These are phyloP conservation scores for Chytriomyces confervae DNA, from an alignment of 192 early-diverging fungal species.

Conservation along the genomic window DNA sequence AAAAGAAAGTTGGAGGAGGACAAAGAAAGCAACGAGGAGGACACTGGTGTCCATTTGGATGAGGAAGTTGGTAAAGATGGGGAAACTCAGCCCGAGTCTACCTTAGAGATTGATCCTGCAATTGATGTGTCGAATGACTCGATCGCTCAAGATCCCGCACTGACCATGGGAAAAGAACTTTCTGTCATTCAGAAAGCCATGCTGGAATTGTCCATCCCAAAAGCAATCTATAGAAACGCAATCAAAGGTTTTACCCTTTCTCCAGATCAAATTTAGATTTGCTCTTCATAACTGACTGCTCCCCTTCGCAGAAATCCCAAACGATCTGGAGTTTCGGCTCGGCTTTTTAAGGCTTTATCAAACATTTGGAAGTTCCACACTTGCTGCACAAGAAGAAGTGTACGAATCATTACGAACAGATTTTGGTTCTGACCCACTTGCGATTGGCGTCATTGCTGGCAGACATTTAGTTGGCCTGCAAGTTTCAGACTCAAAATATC, in stretches of 20 bases:
- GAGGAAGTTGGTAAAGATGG: background rate
- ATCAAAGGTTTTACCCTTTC: slow-evolving; percentile 58
- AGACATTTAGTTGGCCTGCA: slow-evolving; percentile 53
- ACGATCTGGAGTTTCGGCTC: slow-evolving; percentile 75
- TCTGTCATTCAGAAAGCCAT: slow-evolving; percentile 55
- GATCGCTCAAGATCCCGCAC: slow-evolving; percentile 45
- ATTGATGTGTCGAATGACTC: slow-evolving; percentile 42
- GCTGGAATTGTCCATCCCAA: slow-evolving; percentile 71
- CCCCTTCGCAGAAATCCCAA: slow-evolving; percentile 59
- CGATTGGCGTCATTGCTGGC: slow-evolving; percentile 60
- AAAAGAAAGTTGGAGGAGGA: slow-evolving; percentile 38
- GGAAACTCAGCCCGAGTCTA: slow-evolving; percentile 61
- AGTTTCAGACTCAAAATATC: slow-evolving; percentile 53
- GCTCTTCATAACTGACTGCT: slow-evolving; percentile 7
- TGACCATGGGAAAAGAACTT: slow-evolving; percentile 50
- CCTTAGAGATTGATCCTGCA: slow-evolving; percentile 49
- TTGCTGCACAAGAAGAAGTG: slow-evolving; percentile 49
- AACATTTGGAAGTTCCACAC: slow-evolving; percentile 60
- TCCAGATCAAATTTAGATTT: background rate
- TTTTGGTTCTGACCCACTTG: slow-evolving; percentile 60
- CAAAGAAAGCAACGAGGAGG: slow-evolving; percentile 39
- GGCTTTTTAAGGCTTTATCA: slow-evolving; percentile 71
- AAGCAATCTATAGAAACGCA: slow-evolving; percentile 80
- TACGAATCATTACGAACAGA: slow-evolving; percentile 58
- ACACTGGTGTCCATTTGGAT: slow-evolving; percentile 28